Conservation (phyloP, 345 rosid genomes). For the Citrus maxima region DNA sequence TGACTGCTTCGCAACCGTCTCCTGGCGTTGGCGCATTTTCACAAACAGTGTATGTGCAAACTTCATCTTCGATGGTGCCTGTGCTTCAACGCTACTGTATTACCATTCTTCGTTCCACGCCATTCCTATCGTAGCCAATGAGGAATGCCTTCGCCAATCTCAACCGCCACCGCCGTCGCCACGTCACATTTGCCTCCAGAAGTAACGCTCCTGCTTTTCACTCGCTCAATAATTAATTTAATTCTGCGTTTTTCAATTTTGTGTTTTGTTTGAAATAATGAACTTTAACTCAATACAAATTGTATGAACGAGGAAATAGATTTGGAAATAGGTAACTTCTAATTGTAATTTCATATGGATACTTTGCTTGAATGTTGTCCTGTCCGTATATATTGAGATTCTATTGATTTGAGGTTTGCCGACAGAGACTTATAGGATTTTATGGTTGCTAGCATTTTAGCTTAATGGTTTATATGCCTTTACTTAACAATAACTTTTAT, state of each 20-base stretch:
- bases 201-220: constrained; percentile 18
- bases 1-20: neutral
- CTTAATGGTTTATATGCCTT: neutral
- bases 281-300: neutral
- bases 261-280: neutral
- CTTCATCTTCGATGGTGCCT: constrained; percentile 1
- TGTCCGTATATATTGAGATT: neutral
- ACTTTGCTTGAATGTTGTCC: neutral
- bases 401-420: neutral
- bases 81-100: constrained; percentile 10
- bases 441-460: neutral
- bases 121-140: constrained; percentile 37
- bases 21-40: constrained; percentile 32
- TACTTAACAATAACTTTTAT: neutral
- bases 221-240: neutral
- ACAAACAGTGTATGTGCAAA: constrained; percentile 35
- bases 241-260: neutral
- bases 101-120: constrained; percentile 9
- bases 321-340: neutral
- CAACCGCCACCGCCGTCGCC: constrained; percentile 58
- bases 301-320: neutral
- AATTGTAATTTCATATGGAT: neutral
- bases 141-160: constrained; percentile 55
- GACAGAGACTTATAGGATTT: neutral
- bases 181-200: constrained; percentile 29